A percentile compares a stretch with the other conserved stretches of the same genome.
Evolutionary conservation across 257 asterid species (phyloP).

Genomic region (Jacaranda mimosifolia): DNA sequence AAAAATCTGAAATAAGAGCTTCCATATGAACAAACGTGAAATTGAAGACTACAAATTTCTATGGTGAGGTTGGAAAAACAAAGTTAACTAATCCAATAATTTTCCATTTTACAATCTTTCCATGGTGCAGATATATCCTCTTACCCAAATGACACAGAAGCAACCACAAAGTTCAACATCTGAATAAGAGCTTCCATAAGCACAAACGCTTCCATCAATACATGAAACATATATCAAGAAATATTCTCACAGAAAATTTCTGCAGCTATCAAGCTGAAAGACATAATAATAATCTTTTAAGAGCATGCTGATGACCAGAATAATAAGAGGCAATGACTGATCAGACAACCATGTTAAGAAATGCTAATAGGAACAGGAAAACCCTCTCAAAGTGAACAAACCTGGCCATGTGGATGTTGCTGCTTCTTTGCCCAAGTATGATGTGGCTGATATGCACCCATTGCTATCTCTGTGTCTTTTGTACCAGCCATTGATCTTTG

Average conservation of each 20-base stretch:
- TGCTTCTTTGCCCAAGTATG: slow-evolving; percentile 63
- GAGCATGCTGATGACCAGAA: slow-evolving; percentile 22
- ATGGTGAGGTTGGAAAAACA: too few species aligned
- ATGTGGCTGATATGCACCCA: slow-evolving; percentile 95
- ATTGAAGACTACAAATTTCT: too few species aligned
- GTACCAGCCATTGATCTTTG: slow-evolving; percentile 96
- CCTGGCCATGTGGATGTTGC: slow-evolving; percentile 84
- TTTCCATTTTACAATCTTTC: neutral
- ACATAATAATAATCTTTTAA: neutral
- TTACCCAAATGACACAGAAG: neutral
- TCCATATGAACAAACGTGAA: too few species aligned
- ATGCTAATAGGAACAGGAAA: slow-evolving; percentile 16
- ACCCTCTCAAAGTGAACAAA: slow-evolving; percentile 37
- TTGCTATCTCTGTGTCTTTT: slow-evolving; percentile 92
- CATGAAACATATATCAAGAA: neutral
- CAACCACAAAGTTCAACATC: neutral
- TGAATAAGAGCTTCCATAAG: neutral
- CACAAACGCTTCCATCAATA: neutral
- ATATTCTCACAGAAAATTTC: neutral
- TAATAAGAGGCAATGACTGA: neutral
- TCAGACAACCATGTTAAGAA: slow-evolving; percentile 8
- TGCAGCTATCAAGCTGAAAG: too few species aligned
- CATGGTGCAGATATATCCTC: neutral
- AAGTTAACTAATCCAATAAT: neutral
- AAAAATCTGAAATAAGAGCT: too few species aligned